Evolutionary conservation across 2,329 filamentous ascomycete species (phyloP).

Genomic region (Orbilia javanica): DNA sequence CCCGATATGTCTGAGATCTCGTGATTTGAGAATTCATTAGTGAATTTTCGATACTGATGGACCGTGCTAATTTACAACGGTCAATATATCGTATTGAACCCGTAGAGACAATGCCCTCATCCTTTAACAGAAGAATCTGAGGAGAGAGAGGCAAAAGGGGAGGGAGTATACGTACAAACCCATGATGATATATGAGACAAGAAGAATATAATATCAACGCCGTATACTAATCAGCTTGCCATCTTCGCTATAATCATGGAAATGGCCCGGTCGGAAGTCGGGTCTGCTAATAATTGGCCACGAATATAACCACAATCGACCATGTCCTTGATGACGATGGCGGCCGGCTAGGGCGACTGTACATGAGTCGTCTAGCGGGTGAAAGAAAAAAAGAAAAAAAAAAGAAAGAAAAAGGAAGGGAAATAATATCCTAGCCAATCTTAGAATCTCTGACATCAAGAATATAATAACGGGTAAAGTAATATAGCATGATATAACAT

Average conservation of each 20-base stretch:
- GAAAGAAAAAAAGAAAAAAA: neutral
- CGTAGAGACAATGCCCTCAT: neutral
- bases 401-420: too few relatives aligned
- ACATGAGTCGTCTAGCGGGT: neutral
- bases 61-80: neutral
- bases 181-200: neutral
- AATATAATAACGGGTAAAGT: too few relatives aligned
- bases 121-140: too few relatives aligned
- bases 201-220: neutral
- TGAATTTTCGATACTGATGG: neutral
- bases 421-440: too few relatives aligned
- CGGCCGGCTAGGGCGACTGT: neutral
- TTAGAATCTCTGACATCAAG: too few relatives aligned
- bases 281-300: neutral
- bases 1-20: constrained; percentile 4
- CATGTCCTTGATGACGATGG: neutral
- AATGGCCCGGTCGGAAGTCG: neutral
- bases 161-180: neutral
- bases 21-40: constrained; percentile 1
- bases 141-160: neutral
- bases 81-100: neutral
- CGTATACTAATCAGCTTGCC: neutral
- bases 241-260: neutral
- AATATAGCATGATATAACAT: too few relatives aligned
- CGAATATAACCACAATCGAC: neutral